Conservation (phyloP, 164 flowering plant genomes). For the Nymphaea colorata region DNA sequence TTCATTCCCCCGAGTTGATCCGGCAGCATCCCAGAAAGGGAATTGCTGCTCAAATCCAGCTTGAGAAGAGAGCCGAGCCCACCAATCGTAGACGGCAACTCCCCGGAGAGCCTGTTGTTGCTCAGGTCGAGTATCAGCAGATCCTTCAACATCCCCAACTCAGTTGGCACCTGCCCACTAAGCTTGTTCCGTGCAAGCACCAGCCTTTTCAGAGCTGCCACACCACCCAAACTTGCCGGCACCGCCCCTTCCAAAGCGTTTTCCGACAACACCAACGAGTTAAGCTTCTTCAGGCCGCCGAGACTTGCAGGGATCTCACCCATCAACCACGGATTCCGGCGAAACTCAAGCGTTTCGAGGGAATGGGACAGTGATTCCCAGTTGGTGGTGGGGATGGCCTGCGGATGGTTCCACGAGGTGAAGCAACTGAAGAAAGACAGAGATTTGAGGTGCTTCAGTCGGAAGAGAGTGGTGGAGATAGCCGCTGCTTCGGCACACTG, state of each 20-base stretch:
- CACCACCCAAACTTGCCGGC: constrained; percentile 35
- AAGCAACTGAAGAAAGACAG: constrained; percentile 66
- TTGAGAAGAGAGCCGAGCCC: constrained; percentile 40
- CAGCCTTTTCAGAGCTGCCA: constrained; percentile 28
- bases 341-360: constrained; percentile 54
- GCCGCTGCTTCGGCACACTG: constrained; percentile 27
- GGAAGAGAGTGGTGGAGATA: constrained; percentile 29
- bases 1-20: constrained; percentile 35
- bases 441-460: constrained; percentile 45
- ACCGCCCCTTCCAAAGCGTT: constrained; percentile 47
- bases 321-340: constrained; percentile 59
- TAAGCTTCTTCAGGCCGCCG: constrained; percentile 38
- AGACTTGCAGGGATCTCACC: constrained; percentile 44
- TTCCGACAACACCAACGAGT: constrained; percentile 52
- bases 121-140: constrained; percentile 70
- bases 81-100: constrained; percentile 50
- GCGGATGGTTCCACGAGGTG: constrained; percentile 1
- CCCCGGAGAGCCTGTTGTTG: constrained; percentile 41
- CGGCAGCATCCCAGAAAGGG: constrained; percentile 37
- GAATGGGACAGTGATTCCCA: constrained; percentile 16
- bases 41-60: constrained; percentile 78
- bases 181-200: constrained; percentile 48
- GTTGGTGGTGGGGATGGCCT: constrained; percentile 28
- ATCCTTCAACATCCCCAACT: constrained; percentile 29
- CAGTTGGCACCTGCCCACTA: constrained; percentile 41